Conservation (phyloP, 2,329 filamentous ascomycete species). For the Coniochaeta sp. region DNA sequence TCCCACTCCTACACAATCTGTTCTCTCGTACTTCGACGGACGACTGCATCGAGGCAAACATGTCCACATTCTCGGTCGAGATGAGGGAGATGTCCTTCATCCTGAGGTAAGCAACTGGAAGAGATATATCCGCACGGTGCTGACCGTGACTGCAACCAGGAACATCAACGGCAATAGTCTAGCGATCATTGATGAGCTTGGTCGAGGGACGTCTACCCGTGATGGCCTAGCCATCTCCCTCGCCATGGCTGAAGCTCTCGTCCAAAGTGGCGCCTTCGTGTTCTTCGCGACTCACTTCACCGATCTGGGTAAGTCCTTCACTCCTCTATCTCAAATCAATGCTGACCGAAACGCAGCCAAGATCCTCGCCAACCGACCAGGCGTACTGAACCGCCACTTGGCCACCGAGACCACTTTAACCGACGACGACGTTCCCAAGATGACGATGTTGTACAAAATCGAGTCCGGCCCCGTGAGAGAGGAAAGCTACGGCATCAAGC, state of each 20-base stretch:
- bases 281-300: conserved; percentile 95
- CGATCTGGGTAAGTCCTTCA: conserved; percentile 51
- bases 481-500: conserved; percentile 74
- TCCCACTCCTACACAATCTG: conserved; percentile 73
- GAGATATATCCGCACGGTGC: neutral
- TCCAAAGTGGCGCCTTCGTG: conserved; percentile 70
- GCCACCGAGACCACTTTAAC: conserved; percentile 54
- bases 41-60: conserved; percentile 81
- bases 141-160: conserved; percentile 20
- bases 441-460: conserved; percentile 87
- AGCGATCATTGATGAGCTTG: conserved; percentile 85
- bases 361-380: conserved; percentile 66
- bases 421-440: conserved; percentile 46
- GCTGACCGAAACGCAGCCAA: conserved; percentile 37
- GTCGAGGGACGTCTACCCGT: conserved; percentile 79
- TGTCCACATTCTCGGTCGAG: conserved; percentile 89
- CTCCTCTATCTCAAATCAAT: neutral
- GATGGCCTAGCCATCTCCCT: conserved; percentile 88
- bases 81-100: conserved; percentile 98
- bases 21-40: conserved; percentile 85
- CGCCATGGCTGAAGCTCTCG: conserved; percentile 80
- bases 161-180: conserved; percentile 74
- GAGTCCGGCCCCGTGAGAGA: conserved; percentile 63
- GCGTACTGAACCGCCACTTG: conserved; percentile 76
- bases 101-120: conserved; percentile 40